Evolutionary conservation across 1,284 basidiomycete genomes (phyloP), one percentile per base, ranked within the genome.

Genomic region (Salmacisia buchloeana): DNA sequence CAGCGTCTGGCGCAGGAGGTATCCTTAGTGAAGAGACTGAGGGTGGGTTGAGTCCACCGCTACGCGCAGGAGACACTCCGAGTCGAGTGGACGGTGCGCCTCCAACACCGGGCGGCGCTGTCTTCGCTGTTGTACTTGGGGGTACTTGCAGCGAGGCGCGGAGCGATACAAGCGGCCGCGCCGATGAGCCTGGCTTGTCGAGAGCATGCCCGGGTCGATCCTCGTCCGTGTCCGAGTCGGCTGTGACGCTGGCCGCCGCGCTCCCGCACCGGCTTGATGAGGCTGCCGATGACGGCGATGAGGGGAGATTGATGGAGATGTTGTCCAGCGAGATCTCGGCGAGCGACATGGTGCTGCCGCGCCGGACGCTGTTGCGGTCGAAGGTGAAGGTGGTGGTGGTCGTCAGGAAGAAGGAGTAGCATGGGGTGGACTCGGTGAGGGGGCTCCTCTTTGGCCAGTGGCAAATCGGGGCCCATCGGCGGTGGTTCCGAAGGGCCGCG

Each of bases 41-140:
- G 6, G 59, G 46, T n/a, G 56, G 23, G 21, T 58, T 54, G 9
- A 54, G 29, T 15, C 31, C 23, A 9, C 18, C 29, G 35, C 54
- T 35, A 3, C n/a, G n/a, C n/a, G n/a, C n/a, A n/a, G n/a, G n/a
- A n/a, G n/a, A n/a, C n/a, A n/a, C n/a, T n/a, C 57, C 41, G 57
- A 56, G 31, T 29, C 38, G 43, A 25, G 59, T 38, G 18, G 43
- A 45, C 10, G 60, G 41, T 36, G 56, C 56, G 21, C 56, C 56
- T 2, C 56, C 56, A 2, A 58, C 34, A 39, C 56, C 56, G 18
- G 56, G 35, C 1, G 56, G 56, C 1, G 56, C 56, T 36, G 56
- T 38, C 7, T 35, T 58, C 7, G 56, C 56, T 3, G 56, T 36
- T 9, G 56, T 58, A 7, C 56, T 36, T 2, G 56, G 56, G 10